phyloP scores from a whole-genome alignment of 768 basidiomycete species.

The Ramaria rubella region DNA sequence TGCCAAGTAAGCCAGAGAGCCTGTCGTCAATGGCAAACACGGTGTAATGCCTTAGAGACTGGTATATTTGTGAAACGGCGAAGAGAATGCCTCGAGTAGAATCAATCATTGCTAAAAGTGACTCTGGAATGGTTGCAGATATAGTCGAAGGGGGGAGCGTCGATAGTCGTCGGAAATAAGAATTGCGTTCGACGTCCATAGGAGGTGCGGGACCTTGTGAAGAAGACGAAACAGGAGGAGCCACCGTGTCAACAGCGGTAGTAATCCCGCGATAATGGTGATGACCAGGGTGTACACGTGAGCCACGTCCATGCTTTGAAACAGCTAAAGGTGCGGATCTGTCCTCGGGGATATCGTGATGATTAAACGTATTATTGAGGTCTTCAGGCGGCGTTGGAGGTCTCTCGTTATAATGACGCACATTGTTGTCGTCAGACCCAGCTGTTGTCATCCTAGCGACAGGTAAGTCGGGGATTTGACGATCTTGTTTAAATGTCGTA shows the following conservation, averaged over 20 bases:
- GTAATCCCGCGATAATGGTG: neutral
- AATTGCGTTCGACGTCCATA: conserved; percentile 76
- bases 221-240: conserved; percentile 32
- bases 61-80: conserved; percentile 84
- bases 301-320: neutral
- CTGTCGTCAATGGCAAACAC: conserved; percentile 78
- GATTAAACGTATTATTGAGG: neutral
- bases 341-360: neutral
- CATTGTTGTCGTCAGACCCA: neutral
- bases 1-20: conserved; percentile 69
- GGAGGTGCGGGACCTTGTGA: conserved; percentile 39
- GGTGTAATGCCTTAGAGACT: conserved; percentile 82
- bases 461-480: conserved; percentile 9
- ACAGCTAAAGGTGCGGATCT: neutral
- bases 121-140: conserved; percentile 59
- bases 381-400: neutral
- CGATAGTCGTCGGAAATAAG: conserved; percentile 91
- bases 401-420: neutral
- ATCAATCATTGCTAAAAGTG: conserved; percentile 69
- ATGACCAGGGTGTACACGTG: neutral
- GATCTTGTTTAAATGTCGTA: conserved; percentile 28
- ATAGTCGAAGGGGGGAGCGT: conserved; percentile 57
- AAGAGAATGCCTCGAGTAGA: conserved; percentile 91
- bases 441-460: neutral
- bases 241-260: neutral